These are phyloP conservation scores for Trichothecium roseum DNA, from an alignment of 2,329 filamentous ascomycete genomes.

Conservation along the genomic window DNA sequence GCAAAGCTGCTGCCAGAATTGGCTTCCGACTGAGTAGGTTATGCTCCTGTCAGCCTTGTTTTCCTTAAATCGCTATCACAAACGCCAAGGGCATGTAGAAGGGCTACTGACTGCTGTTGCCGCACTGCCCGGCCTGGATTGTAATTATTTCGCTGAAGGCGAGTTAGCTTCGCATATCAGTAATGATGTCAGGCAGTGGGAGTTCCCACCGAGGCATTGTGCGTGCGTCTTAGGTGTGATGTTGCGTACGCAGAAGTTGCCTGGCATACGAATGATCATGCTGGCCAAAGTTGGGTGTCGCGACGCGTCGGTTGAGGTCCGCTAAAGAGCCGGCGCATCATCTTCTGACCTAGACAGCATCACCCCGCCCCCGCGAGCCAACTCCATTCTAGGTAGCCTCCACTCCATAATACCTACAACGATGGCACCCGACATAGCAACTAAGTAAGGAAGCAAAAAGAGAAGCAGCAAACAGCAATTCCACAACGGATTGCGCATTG, in stretches of 20 bases:
- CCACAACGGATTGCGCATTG: too few relatives aligned
- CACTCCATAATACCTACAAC: background rate
- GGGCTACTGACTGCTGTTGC: conserved; percentile 81
- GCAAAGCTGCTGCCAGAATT: conserved; percentile 99
- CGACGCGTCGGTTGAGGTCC: background rate
- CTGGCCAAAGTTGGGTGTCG: background rate
- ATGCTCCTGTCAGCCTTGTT: background rate
- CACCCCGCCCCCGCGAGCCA: conserved; percentile 9
- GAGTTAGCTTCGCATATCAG: conserved; percentile 2
- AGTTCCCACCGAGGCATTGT: conserved; percentile 7
- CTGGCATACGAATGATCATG: background rate
- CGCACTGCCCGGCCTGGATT: conserved; percentile 96
- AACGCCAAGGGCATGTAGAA: background rate
- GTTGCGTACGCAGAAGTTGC: background rate
- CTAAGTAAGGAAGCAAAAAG: background rate
- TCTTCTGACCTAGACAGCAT: background rate
- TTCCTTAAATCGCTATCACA: background rate
- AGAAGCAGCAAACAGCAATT: conserved; percentile 4
- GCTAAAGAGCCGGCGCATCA: too few relatives aligned
- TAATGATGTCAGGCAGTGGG: background rate
- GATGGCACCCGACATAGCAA: too few relatives aligned
- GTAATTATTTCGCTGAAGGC: conserved; percentile 87
- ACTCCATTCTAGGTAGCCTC: conserved; percentile 12
- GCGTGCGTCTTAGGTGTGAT: background rate
- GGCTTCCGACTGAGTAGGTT: conserved; percentile 74